phyloP scores from a whole-genome alignment of 139 green algal species.

The Tetradesmus obliquus region DNA sequence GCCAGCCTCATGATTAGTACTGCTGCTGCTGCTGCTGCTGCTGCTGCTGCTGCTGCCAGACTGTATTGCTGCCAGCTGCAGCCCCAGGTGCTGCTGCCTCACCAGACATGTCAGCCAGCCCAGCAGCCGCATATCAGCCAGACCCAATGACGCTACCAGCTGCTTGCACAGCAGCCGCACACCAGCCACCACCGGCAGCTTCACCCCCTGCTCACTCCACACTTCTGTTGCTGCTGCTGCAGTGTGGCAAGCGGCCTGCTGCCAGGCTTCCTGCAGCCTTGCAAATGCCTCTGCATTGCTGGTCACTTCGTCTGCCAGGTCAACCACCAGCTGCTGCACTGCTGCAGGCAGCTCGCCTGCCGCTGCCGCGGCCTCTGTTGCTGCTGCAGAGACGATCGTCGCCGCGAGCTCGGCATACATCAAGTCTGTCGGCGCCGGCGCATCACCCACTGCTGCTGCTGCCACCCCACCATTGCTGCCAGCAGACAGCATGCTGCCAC shows the following conservation, averaged over 20 bases:
- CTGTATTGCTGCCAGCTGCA: neutral
- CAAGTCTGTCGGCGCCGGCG: neutral
- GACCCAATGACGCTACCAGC: neutral
- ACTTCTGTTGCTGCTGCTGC: neutral
- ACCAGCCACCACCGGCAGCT: conserved; percentile 14
- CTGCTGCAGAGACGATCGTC: conserved; percentile 20
- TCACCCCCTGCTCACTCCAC: neutral
- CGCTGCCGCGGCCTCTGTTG: conserved; percentile 14
- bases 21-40: neutral
- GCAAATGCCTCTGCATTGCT: neutral
- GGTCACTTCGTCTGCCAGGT: conserved; percentile 15
- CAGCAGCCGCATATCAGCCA: conserved; percentile 29
- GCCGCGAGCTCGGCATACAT: conserved; percentile 37
- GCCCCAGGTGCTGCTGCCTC: conserved; percentile 20
- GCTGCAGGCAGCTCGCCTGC: neutral
- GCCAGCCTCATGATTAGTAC: neutral
- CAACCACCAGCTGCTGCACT: conserved; percentile 15
- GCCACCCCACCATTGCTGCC: neutral
- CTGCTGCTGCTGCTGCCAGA: conserved; percentile 2
- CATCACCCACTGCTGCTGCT: neutral
- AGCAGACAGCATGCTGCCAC: neutral
- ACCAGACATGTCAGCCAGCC: conserved; percentile 26
- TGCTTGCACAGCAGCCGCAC: conserved; percentile 25
- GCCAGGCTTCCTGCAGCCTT: neutral
- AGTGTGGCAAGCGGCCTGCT: neutral